phyloP scores from a whole-genome alignment of 1,284 basidiomycete genomes.

The Trametes pubescens region DNA sequence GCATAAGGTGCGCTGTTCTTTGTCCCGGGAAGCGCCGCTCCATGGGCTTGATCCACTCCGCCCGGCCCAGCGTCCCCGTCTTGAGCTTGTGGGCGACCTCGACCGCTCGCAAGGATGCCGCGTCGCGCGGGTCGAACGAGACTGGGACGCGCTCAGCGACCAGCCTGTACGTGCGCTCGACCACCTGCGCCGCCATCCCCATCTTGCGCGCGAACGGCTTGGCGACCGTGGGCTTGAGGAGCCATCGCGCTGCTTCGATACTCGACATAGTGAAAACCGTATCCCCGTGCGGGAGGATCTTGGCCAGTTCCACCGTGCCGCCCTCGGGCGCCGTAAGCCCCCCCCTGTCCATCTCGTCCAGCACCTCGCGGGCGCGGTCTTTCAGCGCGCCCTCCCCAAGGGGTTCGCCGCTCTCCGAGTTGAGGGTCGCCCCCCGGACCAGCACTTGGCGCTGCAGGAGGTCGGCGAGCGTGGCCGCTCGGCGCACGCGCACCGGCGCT shows the following conservation, averaged over 20 bases:
- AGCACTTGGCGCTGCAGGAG: too few species aligned
- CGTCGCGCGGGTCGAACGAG: conserved; percentile 10
- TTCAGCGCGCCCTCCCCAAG: background rate
- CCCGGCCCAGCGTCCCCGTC: too few species aligned
- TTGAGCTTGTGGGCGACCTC: conserved; percentile 19
- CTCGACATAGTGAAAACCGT: background rate
- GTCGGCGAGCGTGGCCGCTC: too few species aligned
- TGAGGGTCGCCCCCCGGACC: background rate
- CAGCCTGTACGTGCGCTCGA: too few species aligned
- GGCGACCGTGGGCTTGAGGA: conserved; percentile 4
- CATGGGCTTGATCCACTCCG: conserved; percentile 33
- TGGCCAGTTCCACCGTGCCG: background rate
- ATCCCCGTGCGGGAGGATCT: conserved; percentile 3
- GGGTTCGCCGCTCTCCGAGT: background rate
- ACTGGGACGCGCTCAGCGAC: conserved; percentile 13
- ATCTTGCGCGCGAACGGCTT: too few species aligned
- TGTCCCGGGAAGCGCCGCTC: conserved; percentile 13
- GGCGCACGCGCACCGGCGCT: too few species aligned
- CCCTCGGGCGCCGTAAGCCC: conserved; percentile 6
- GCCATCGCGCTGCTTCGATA: background rate
- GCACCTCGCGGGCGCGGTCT: background rate
- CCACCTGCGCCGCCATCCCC: too few species aligned
- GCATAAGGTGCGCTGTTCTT: conserved; percentile 8
- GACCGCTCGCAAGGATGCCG: background rate
- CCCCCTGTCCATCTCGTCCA: background rate